Base-by-base conservation (phyloP, 805 yeast species). In the Nakazawaea molendinolei region DNA sequence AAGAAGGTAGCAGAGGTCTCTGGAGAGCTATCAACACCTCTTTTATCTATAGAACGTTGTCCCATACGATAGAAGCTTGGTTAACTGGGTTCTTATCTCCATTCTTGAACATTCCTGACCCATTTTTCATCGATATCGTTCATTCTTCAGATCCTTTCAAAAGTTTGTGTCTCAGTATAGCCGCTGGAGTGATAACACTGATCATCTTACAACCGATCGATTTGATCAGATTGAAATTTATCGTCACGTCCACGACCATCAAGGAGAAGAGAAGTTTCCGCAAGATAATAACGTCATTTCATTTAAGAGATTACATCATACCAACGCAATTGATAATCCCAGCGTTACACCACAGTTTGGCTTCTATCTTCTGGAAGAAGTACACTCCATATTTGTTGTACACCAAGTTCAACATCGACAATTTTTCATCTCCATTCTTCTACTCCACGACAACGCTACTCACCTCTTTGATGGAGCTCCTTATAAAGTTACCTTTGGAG, bases 31-130 rank as follows among this genome's bases (percentile, higher is more conserved):
- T 78, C 27, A 81, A 84, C 52, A 81, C 95, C 3, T 70, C 95
- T 0, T 90, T 87, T 49, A 66, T 92, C 14, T 71, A 82, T 52
- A 80, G 73, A 36, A 82, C 95, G 0, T 63, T 86, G 14, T 74
- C 80, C 2, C 74, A 77, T 33, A 82, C 95, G 0, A 61, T 87
- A 31, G 90, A 85, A 51, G 86, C 95, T 1, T 89, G 97, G 97
- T 67, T 87, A 32, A 82, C 94, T 0, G 96, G 96, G 3, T 74
- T 89, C 44, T 53, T 87, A 6, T 79, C 95, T 4, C 92, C 96
- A 2, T 61, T 85, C 31, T 56, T 84, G 35, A 80, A 83, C 14
- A 74, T 86, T 21, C 95, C 96, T 0, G 97, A 89, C 53, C 96
- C 96, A 3, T 76, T 78, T 43, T 81, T 86, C 53, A 78, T 86